A percentile compares a stretch with the other conserved stretches of the same genome.
Conservation (phyloP, 2,329 filamentous ascomycete species). For the Colletotrichum camelliae region DNA sequence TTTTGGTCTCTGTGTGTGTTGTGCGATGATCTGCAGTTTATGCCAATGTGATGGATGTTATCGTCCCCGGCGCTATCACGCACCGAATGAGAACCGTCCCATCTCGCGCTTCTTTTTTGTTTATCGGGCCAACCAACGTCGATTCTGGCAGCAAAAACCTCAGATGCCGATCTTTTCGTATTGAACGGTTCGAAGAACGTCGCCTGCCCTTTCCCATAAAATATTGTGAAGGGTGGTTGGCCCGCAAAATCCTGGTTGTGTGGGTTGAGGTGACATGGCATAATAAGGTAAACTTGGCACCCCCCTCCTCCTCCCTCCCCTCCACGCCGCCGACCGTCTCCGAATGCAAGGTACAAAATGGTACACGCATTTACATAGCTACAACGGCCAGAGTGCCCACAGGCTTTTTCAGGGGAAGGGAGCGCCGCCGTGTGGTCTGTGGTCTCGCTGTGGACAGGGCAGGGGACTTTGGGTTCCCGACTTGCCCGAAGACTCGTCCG, state of each 20-base stretch:
- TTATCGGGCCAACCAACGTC: not conserved
- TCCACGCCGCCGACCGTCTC: not conserved
- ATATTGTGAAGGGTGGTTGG: not conserved
- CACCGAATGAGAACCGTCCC: not conserved
- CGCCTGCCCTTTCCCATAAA: not conserved
- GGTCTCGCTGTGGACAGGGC: not conserved
- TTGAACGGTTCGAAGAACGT: not conserved
- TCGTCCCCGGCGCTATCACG: not conserved
- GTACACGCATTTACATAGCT: not conserved
- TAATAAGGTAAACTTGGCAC: not conserved
- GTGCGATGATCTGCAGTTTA: not conserved
- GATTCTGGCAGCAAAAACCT: fast-evolving
- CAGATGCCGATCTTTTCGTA: not conserved
- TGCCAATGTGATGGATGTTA: not conserved
- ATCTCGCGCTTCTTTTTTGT: not conserved
- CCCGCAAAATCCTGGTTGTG: not conserved
- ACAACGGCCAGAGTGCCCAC: not conserved
- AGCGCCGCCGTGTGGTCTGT: not conserved
- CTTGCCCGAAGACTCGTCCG: not conserved
- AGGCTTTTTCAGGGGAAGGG: not conserved
- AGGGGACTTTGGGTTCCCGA: not conserved
- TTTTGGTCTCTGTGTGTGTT: not conserved
- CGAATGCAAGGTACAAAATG: not conserved
- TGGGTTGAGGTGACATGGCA: not conserved
- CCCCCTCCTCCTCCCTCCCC: not conserved